Conservation (phyloP, 371 early-diverging fungal species). For the Mucor saturninus region DNA sequence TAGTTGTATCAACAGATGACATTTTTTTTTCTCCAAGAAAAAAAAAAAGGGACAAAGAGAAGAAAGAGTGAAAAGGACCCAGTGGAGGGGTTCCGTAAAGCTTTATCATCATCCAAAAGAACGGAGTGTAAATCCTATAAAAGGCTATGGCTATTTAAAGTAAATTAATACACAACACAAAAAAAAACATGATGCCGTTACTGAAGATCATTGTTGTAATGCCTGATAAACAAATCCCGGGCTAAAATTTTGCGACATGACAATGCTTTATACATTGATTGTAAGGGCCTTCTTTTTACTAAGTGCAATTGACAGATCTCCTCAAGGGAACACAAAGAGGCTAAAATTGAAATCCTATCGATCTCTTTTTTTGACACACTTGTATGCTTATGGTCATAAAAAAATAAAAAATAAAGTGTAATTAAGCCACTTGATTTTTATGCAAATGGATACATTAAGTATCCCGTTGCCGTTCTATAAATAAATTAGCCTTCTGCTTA, state of each 20-base stretch:
- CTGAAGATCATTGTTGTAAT: too few relatives aligned
- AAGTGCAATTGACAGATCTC: too few relatives aligned
- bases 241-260: too few relatives aligned
- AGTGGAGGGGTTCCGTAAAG: not conserved
- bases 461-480: not conserved
- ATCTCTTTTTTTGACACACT: not conserved
- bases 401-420: too few relatives aligned
- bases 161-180: not conserved
- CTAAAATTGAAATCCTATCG: too few relatives aligned
- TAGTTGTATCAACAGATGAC: constrained; percentile 16
- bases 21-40: not conserved
- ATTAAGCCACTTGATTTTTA: not conserved
- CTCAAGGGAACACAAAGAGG: too few relatives aligned
- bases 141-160: not conserved
- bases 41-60: constrained; percentile 2
- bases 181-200: too few relatives aligned
- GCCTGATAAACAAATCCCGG: too few relatives aligned
- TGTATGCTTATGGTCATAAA: not conserved
- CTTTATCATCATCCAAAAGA: not conserved
- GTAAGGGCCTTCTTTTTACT: too few relatives aligned
- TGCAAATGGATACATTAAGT: not conserved
- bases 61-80: constrained; percentile 2
- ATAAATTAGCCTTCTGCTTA: not conserved
- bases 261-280: too few relatives aligned
- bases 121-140: constrained; percentile 1